Conservation (phyloP, 176 grass and related monocot species). For the Cenchrus americanus region DNA sequence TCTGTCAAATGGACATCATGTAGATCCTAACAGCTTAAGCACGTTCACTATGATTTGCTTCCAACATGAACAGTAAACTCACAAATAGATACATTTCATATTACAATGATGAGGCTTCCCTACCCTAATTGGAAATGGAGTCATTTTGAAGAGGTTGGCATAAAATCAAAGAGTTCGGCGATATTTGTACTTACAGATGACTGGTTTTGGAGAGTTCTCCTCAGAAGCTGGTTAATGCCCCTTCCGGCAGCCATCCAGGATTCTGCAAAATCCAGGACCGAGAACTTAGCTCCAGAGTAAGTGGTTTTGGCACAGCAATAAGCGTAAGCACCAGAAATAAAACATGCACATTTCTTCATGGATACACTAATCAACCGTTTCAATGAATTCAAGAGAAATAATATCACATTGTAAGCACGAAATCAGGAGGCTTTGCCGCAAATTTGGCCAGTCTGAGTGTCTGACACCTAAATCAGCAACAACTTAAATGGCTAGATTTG, state of each 20-base stretch:
- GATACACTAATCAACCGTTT: background rate
- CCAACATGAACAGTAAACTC: background rate
- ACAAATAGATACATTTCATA: background rate
- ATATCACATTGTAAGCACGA: background rate
- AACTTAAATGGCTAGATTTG: background rate
- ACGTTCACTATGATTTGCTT: slow-evolving; percentile 7
- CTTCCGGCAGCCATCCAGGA: slow-evolving; percentile 68
- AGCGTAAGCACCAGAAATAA: background rate
- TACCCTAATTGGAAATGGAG: background rate
- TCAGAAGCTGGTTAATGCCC: slow-evolving; percentile 71
- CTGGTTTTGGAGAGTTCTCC: slow-evolving; percentile 63
- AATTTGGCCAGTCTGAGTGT: background rate
- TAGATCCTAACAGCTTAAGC: slow-evolving; percentile 8
- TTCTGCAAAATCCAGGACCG: slow-evolving; percentile 9
- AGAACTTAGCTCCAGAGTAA: background rate
- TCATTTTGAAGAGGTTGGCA: background rate
- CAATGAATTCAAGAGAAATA: background rate
- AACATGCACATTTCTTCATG: background rate
- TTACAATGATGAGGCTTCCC: background rate
- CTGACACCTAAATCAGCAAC: background rate
- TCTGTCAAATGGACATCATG: background rate
- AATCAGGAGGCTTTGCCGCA: background rate
- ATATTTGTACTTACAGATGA: slow-evolving; percentile 63
- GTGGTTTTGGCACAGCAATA: background rate
- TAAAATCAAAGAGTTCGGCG: background rate